Conservation (phyloP, 139 green algal species). For the Chlamydomonas asymmetrica region DNA sequence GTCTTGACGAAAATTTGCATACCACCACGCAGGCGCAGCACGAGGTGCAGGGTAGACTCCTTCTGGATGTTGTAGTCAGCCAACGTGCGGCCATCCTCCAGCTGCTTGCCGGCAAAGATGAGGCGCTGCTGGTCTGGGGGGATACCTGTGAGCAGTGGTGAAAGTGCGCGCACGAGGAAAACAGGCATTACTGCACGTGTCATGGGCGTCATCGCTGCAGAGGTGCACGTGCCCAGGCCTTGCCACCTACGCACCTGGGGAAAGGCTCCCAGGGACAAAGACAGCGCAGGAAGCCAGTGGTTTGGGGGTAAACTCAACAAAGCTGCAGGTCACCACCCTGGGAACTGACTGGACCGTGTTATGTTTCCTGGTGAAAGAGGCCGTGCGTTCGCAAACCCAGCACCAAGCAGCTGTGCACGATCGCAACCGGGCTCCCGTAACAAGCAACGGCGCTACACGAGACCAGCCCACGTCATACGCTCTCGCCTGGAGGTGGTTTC, state of each 20-base stretch:
- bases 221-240: neutral
- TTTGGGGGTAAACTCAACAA: slow-evolving; percentile 29
- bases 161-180: slow-evolving; percentile 55
- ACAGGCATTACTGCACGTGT: slow-evolving; percentile 75
- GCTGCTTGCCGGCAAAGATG: slow-evolving; percentile 96
- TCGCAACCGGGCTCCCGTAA: neutral
- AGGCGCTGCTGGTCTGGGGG: slow-evolving; percentile 93
- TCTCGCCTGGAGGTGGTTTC: too few relatives aligned
- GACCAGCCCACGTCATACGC: neutral
- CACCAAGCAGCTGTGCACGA: neutral
- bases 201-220: neutral
- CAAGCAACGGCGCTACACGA: neutral
- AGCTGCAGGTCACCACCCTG: neutral
- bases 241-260: slow-evolving; percentile 13
- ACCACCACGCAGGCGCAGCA: slow-evolving; percentile 76
- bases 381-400: neutral
- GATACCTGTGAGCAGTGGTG: slow-evolving; percentile 59
- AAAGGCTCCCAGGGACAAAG: neutral
- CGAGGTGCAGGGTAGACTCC: slow-evolving; percentile 82
- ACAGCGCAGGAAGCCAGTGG: slow-evolving; percentile 40
- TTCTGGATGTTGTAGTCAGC: slow-evolving; percentile 96
- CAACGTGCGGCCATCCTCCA: slow-evolving; percentile 91
- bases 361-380: neutral
- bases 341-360: neutral
- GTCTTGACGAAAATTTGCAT: slow-evolving; percentile 95